Conservation (phyloP, 2,329 filamentous ascomycete species). For the Arthrobotrys megalospora region DNA sequence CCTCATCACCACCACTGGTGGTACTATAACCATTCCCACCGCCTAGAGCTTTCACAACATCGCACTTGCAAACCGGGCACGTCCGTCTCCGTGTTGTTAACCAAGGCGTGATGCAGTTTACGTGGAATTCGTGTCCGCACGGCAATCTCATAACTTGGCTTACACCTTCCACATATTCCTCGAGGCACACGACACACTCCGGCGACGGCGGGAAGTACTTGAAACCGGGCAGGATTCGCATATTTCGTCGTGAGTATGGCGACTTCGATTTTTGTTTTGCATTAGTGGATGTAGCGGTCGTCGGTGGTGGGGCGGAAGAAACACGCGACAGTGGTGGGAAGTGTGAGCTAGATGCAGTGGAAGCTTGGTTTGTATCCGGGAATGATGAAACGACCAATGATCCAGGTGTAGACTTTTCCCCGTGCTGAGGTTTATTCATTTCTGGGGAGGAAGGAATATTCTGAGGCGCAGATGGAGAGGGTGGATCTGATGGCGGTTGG, state of each 20-base stretch:
- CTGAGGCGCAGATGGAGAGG: conserved; percentile 76
- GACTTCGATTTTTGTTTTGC: conserved; percentile 45
- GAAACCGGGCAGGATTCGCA: conserved; percentile 70
- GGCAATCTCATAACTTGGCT: conserved; percentile 97
- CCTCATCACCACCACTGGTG: conserved; percentile 38
- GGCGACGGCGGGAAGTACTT: conserved; percentile 70
- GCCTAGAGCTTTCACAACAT: conserved; percentile 78
- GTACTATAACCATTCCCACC: conserved; percentile 43
- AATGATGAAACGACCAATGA: conserved; percentile 62
- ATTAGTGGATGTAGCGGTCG: background rate
- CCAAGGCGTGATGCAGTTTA: conserved; percentile 98
- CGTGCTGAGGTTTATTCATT: conserved; percentile 62
- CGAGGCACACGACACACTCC: conserved; percentile 95
- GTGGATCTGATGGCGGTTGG: conserved; percentile 77
- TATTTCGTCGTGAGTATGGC: conserved; percentile 40
- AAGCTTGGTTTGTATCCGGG: conserved; percentile 51
- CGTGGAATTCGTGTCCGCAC: conserved; percentile 98
- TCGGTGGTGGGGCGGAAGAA: conserved; percentile 69
- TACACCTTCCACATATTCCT: conserved; percentile 95
- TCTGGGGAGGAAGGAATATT: conserved; percentile 73
- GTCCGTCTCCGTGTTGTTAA: conserved; percentile 93
- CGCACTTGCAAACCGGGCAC: conserved; percentile 98
- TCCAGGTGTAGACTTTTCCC: conserved; percentile 57
- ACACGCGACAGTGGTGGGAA: conserved; percentile 64
- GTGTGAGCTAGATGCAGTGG: conserved; percentile 67